Evolutionary conservation across 2,329 filamentous ascomycete species (phyloP), one percentile per base, ranked within the genome.

Genomic region (Fusarium keratoplasticum): DNA sequence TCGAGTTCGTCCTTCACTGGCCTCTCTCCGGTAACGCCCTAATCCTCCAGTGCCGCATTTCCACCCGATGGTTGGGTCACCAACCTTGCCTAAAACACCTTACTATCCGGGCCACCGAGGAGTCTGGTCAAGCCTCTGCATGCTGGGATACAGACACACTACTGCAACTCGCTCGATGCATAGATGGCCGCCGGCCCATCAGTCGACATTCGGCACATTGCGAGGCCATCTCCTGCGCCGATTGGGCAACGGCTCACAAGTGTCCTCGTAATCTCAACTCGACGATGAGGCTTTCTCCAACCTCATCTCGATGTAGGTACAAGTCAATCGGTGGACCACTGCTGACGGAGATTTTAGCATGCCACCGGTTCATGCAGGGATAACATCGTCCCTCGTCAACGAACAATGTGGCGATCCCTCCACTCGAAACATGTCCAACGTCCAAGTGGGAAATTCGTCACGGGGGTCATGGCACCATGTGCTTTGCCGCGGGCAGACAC

Each of bases 281-380:
- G 55, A 44, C 16, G 18, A 36, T 58, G 61, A 74, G 61, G 69
- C 65, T 67, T 60, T 64, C 60, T 27, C 36, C 44, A 47, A 38
- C 42, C 42, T 61, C 33, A 27, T 25, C 25, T 33, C 31, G 25
- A 42, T 54, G 22, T 58, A 25, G 33, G 44, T n/a, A 33, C 18
- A 31, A 64, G 35, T 47, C 25, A 33, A 54, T 11, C 50, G 13
- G 36, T 57, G 44, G 61, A 58, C 14, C 58, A 22, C 38, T 64
- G 29, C 16, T 55, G 29, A 35, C 33, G 47, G 61, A 61, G 33
- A 31, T 47, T 64, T 52, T 73, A 38, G 29, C 38, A 61, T 38
- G 35, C 54, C 40, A 60, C 69, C 57, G 61, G 68, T 69, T 72
- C 65, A 72, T 77, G 72, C 68, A 73, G 70, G 25, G 27, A 35